Evolutionary conservation across 345 rosid genomes (phyloP).

Genomic region (Syzygium grande): DNA sequence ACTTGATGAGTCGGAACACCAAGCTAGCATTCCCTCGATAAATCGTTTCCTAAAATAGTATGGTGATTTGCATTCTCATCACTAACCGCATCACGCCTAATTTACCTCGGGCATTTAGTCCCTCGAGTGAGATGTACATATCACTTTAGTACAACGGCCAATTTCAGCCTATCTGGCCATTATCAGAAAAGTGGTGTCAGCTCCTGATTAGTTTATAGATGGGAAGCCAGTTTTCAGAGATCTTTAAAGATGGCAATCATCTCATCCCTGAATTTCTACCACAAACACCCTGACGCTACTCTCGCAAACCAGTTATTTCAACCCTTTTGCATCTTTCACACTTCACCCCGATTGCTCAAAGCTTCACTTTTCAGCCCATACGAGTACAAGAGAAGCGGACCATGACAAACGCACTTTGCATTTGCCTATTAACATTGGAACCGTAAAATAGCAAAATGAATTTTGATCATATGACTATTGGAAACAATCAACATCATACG

Average conservation of each 20-base stretch:
- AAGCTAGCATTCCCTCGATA: not conserved
- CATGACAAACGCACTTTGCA: not conserved
- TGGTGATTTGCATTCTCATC: not conserved
- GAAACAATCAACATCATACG: not conserved
- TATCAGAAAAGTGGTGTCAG: rapidly evolving
- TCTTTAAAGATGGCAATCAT: not conserved
- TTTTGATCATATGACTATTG: not conserved
- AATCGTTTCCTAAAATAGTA: not conserved
- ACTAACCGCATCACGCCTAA: not conserved
- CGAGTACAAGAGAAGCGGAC: rapidly evolving
- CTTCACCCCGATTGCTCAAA: not conserved
- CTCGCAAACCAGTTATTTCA: rapidly evolving
- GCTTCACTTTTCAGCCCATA: not conserved
- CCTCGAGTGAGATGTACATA: not conserved
- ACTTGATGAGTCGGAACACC: not conserved
- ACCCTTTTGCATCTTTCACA: not conserved
- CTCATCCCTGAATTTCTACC: rapidly evolving
- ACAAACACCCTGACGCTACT: rapidly evolving
- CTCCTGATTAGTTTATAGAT: not conserved
- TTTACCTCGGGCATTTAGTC: not conserved
- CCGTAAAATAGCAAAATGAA: not conserved
- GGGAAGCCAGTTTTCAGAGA: not conserved
- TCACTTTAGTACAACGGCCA: not conserved
- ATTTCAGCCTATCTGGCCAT: not conserved
- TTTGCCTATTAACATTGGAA: not conserved